Evolutionary conservation across 169 alveolate species (phyloP).

Genomic region (Cryptosporidium sp.): DNA sequence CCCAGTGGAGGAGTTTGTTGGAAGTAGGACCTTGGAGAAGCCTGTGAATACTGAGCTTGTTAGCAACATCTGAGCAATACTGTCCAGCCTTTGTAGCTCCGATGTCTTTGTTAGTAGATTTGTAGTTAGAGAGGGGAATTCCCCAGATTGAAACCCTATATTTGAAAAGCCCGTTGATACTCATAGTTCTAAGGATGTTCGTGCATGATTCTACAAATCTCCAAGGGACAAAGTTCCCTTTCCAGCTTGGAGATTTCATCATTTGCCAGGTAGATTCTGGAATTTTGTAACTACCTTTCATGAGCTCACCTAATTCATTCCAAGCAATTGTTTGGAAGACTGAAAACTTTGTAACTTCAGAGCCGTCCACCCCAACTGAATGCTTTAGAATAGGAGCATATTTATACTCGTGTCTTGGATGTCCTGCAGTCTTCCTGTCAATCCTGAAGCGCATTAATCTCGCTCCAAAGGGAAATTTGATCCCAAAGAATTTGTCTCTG

Average conservation of each 20-base stretch:
- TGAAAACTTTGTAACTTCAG: conserved; percentile 45
- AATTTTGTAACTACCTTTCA: conserved; percentile 23
- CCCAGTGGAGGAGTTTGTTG: conserved; percentile 49
- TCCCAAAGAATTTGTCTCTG: conserved; percentile 46
- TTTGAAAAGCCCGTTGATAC: conserved; percentile 28
- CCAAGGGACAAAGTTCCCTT: conserved; percentile 64
- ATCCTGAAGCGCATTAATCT: conserved; percentile 41
- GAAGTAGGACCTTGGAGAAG: conserved; percentile 47
- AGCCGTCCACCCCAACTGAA: conserved; percentile 73
- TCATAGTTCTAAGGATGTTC: conserved; percentile 58
- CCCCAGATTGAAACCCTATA: conserved; percentile 48
- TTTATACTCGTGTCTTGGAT: conserved; percentile 64
- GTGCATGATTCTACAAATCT: conserved; percentile 73
- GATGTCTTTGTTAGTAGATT: conserved; percentile 21
- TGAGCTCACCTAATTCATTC: conserved; percentile 14
- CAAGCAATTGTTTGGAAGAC: conserved; percentile 64
- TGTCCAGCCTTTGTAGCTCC: conserved; percentile 28
- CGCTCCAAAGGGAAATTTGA: conserved; percentile 65
- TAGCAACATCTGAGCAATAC: conserved; percentile 12
- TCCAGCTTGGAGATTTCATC: conserved; percentile 44
- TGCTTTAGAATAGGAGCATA: conserved; percentile 48
- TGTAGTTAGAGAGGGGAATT: conserved; percentile 32
- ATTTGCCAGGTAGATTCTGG: conserved; percentile 59
- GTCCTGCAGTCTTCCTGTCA: conserved; percentile 57
- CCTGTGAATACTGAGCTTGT: conserved; percentile 42